Base-by-base conservation (phyloP, 2,329 filamentous ascomycete genomes). In the Talaromyces atroroseus region DNA sequence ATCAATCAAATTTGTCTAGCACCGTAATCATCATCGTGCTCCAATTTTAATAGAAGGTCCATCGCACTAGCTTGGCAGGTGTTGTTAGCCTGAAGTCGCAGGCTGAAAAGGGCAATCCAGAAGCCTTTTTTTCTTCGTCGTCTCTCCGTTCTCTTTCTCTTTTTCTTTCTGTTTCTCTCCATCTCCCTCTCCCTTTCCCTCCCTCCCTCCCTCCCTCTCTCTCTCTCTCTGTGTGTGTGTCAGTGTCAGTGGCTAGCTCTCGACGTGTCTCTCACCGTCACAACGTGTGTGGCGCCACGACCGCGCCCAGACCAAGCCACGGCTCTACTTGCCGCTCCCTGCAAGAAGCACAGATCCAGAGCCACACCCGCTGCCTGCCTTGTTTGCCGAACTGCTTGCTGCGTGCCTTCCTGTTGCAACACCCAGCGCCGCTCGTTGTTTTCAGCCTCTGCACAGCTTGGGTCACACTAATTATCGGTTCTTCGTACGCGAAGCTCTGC, bases 331-430 rank as follows among this genome's bases (percentile, higher is more conserved):
- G 32, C 40, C n/a, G 26, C 29, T 23, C 38, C 40, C 40, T 26
- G 49, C 26, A 44, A 34, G 49, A 40, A 40, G 36, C 36, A 40
- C 36, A 29, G 26, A 29, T 29, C 5, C 11, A 18, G 42, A 24
- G 18, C 42, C 42, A 45, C 42, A 45, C 42, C 44, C 21, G 12
- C 42, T 26, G 52, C 34, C 26, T 24, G 8, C 40, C 18, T 1
- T 48, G n/a, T 48, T n/a, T 21, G 26, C 51, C 32, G 51, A 53
- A 53, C 51, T 53, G 49, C 49, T 29, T 50, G 49, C 49, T 40
- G 20, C 36, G 16, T 24, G 46, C 14, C 23, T 53, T 24, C 42
- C 21, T 16, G 29, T 24, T 23, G 38, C 20, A 46, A 24, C 40
- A 38, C 42, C 26, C 7, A 29, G 24, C 24, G 18, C 16, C 46